Evolutionary conservation across 116 monocot species (phyloP).

Genomic region (Cymodocea nodosa): DNA sequence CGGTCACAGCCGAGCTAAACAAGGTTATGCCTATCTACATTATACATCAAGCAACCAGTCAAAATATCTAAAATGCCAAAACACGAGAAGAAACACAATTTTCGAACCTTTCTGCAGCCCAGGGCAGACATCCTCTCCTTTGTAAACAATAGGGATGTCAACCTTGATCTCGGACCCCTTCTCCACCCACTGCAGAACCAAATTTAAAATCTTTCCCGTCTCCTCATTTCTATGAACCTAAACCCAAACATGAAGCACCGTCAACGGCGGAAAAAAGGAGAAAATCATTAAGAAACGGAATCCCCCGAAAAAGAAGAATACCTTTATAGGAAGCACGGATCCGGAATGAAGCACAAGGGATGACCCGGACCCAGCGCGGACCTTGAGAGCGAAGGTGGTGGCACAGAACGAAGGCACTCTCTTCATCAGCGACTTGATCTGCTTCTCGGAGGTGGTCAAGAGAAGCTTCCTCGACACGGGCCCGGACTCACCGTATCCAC

Average conservation of each 20-base stretch:
- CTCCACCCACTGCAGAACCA: slow-evolving; percentile 76
- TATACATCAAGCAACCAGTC: not conserved
- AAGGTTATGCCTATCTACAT: not conserved
- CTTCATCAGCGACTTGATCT: slow-evolving; percentile 51
- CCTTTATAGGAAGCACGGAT: slow-evolving; percentile 72
- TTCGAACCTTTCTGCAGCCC: slow-evolving; percentile 16
- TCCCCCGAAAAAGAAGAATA: not conserved
- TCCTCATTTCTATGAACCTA: slow-evolving; percentile 66
- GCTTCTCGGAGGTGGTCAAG: slow-evolving; percentile 49
- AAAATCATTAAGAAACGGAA: not conserved
- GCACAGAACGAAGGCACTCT: slow-evolving; percentile 54
- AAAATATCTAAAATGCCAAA: not conserved
- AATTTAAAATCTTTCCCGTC: slow-evolving; percentile 55
- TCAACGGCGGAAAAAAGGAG: not conserved
- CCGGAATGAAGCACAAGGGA: slow-evolving; percentile 52
- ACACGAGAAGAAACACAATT: not conserved
- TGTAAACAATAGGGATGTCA: slow-evolving; percentile 20
- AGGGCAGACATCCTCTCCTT: slow-evolving; percentile 21
- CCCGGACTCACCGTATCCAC: not conserved
- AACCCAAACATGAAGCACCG: slow-evolving; percentile 3
- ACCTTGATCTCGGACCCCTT: slow-evolving; percentile 45
- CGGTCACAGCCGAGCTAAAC: no score
- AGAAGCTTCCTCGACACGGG: slow-evolving; percentile 36
- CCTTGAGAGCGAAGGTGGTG: slow-evolving; percentile 52
- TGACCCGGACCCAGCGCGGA: slow-evolving; percentile 64